Conservation (phyloP, 177 flowering plant species). For the Vitis hybrid region DNA sequence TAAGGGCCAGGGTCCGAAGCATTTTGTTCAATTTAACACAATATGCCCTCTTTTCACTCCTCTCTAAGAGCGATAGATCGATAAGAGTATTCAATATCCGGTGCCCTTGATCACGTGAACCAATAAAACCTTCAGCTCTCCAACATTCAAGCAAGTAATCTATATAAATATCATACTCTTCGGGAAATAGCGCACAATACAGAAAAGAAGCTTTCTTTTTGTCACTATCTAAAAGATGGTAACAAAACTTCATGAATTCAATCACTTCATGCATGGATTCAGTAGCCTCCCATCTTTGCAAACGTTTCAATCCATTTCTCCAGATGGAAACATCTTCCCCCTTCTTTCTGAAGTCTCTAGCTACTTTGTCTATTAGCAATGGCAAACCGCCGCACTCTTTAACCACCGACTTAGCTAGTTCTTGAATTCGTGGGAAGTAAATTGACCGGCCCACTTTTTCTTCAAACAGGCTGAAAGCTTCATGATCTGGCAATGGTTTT, state of each 20-base stretch:
- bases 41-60: not conserved
- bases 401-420: too few species aligned
- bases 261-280: constrained; percentile 7
- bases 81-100: constrained; percentile 9
- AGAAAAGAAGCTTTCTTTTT: constrained; percentile 15
- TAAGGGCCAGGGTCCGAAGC: constrained; percentile 3
- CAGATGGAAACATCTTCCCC: not conserved
- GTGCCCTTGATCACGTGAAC: constrained; percentile 2
- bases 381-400: too few species aligned
- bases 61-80: constrained; percentile 12
- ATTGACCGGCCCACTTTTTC: too few species aligned
- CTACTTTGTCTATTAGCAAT: too few species aligned
- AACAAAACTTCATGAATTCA: constrained; percentile 2
- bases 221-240: not conserved
- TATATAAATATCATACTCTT: constrained; percentile 8
- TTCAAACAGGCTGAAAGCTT: too few species aligned
- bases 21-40: constrained; percentile 13
- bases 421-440: too few species aligned
- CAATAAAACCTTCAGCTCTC: constrained; percentile 13
- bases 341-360: too few species aligned
- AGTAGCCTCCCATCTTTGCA: not conserved
- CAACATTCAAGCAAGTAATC: constrained; percentile 18
- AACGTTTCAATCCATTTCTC: constrained; percentile 2
- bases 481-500: too few species aligned
- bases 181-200: constrained; percentile 16